phyloP scores from a whole-genome alignment of 1,139 yeast species.

The Magnusiomyces ingens region DNA sequence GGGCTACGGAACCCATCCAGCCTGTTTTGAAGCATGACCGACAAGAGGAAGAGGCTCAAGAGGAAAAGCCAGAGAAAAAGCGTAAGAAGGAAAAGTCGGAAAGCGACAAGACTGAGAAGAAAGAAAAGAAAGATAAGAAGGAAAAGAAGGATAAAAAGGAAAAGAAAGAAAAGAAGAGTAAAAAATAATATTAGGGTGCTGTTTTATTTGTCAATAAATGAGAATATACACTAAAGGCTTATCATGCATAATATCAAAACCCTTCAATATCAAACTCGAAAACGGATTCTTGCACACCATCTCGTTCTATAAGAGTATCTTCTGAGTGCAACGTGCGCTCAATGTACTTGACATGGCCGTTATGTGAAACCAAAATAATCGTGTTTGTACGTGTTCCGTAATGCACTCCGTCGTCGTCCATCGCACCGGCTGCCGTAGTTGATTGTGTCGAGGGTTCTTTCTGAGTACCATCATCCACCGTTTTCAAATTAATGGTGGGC shows the following conservation, averaged over 20 bases:
- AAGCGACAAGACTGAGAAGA: slow-evolving; percentile 18
- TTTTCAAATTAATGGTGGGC: background rate
- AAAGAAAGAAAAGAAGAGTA: slow-evolving; percentile 16
- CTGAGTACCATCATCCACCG: background rate
- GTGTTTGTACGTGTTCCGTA: slow-evolving; percentile 94
- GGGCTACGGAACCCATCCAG: slow-evolving; percentile 33
- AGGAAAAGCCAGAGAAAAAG: slow-evolving; percentile 16
- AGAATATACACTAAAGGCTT: slow-evolving; percentile 19
- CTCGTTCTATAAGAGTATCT: slow-evolving; percentile 22
- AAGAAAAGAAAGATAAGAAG: slow-evolving; percentile 32
- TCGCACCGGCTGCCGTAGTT: background rate
- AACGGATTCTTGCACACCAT: slow-evolving; percentile 9
- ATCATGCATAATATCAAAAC: slow-evolving; percentile 8
- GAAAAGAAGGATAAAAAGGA: slow-evolving; percentile 25
- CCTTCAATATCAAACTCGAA: slow-evolving; percentile 15
- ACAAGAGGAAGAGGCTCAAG: slow-evolving; percentile 13
- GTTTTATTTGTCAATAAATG: background rate
- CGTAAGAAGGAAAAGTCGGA: slow-evolving; percentile 24
- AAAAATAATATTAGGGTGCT: slow-evolving; percentile 10
- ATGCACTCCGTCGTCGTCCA: slow-evolving; percentile 38
- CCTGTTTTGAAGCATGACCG: slow-evolving; percentile 3
- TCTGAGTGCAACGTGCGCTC: slow-evolving; percentile 40
- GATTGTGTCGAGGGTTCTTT: background rate
- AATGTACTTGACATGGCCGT: slow-evolving; percentile 41
- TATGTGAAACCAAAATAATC: slow-evolving; percentile 51